Evolutionary conservation across 345 rosid genomes (phyloP).

Genomic region (Citropsis articulata): DNA sequence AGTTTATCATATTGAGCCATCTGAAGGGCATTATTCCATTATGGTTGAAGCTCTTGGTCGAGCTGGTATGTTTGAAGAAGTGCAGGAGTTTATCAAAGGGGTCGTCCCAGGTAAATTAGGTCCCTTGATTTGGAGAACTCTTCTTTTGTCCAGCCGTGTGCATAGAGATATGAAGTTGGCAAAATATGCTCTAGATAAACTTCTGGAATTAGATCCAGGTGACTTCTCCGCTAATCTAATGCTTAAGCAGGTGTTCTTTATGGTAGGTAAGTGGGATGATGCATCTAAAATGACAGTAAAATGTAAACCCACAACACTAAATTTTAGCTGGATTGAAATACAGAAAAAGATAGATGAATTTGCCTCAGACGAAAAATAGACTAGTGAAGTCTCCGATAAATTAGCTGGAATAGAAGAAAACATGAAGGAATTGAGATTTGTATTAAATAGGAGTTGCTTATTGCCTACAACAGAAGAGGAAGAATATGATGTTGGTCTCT

Average conservation of each 20-base stretch:
- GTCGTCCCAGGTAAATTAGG: slow-evolving; percentile 11
- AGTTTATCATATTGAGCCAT: slow-evolving; percentile 15
- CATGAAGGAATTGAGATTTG: slow-evolving; percentile 21
- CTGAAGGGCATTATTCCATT: slow-evolving; percentile 26
- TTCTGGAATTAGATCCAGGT: slow-evolving; percentile 23
- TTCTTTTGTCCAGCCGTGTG: slow-evolving; percentile 20
- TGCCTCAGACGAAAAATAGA: slow-evolving; percentile 8
- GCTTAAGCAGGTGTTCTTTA: slow-evolving; percentile 16
- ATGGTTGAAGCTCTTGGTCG: slow-evolving; percentile 25
- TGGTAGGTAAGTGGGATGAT: slow-evolving; percentile 18
- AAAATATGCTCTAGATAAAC: slow-evolving; percentile 24
- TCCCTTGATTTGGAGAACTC: slow-evolving; percentile 19
- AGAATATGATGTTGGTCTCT: slow-evolving; percentile 16
- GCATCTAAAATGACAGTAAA: not conserved
- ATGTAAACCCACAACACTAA: not conserved
- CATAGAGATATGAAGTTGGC: slow-evolving; percentile 19
- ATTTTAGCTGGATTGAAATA: slow-evolving; percentile 20
- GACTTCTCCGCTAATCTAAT: slow-evolving; percentile 20
- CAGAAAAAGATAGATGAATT: slow-evolving; percentile 20
- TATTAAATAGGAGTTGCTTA: slow-evolving; percentile 10
- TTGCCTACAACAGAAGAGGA: slow-evolving; percentile 23
- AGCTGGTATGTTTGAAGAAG: slow-evolving; percentile 23
- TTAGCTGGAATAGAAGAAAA: slow-evolving; percentile 17
- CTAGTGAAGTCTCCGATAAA: slow-evolving; percentile 8
- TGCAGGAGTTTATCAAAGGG: slow-evolving; percentile 17